Evolutionary conservation across 2,329 filamentous ascomycete species (phyloP).

Genomic region (Chalaropsis ovoidea): DNA sequence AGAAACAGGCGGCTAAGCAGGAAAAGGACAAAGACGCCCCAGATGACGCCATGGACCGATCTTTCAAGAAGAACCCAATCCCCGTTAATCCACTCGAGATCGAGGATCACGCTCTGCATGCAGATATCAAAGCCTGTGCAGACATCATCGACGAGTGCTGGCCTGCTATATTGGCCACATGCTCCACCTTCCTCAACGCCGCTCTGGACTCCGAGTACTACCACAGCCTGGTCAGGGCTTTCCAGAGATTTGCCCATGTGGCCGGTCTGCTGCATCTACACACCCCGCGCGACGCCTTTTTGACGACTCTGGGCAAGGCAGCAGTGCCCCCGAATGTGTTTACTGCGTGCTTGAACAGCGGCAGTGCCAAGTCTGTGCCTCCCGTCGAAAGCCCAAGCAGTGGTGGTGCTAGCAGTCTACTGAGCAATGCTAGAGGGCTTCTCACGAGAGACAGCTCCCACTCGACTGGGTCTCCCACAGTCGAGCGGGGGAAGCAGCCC

Average conservation of each 20-base stretch:
- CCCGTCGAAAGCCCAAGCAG: conserved; percentile 34
- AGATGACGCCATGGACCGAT: conserved; percentile 40
- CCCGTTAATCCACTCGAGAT: conserved; percentile 75
- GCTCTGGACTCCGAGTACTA: conserved; percentile 90
- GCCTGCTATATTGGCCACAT: conserved; percentile 89
- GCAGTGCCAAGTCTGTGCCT: conserved; percentile 37
- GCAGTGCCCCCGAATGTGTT: conserved; percentile 76
- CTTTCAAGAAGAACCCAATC: conserved; percentile 64
- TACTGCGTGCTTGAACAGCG: conserved; percentile 47
- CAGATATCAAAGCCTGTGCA: conserved; percentile 66
- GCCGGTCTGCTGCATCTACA: conserved; percentile 74
- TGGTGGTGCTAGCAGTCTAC: conserved; percentile 43
- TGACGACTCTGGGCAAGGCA: conserved; percentile 87
- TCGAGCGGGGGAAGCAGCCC: conserved; percentile 50
- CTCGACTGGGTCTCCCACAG: conserved; percentile 45
- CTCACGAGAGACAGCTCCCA: conserved; percentile 63
- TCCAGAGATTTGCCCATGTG: conserved; percentile 92
- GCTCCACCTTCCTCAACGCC: conserved; percentile 89
- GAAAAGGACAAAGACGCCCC: conserved; percentile 28
- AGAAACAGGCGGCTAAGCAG: conserved; percentile 35
- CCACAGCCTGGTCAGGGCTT: conserved; percentile 78
- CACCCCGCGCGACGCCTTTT: conserved; percentile 84
- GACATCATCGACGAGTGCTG: conserved; percentile 83
- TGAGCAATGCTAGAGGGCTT: conserved; percentile 61
- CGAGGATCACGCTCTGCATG: conserved; percentile 58